Evolutionary conservation across 768 basidiomycete species (phyloP), one percentile per base, ranked within the genome.

Genomic region (Paxillus ammoniavirescens): DNA sequence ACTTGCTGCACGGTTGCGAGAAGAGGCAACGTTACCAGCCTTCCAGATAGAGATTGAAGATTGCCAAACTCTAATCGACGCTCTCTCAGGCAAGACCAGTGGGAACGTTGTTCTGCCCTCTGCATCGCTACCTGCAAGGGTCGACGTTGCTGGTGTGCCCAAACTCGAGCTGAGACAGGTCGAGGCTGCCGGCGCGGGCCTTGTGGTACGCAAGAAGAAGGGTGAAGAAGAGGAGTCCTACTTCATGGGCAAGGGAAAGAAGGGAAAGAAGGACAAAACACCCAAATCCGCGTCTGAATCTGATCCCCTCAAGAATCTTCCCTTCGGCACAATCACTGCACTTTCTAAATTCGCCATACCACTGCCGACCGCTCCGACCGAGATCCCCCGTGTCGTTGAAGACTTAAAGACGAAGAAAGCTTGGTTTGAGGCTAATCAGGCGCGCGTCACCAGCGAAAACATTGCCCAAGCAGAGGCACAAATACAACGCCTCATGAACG

Each of bases 41-140:
- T 98, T 82, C 79, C 91, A 92, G 64, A 79, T 84, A 49, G 84
- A 98, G 68, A 93, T 99, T 63, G 93, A 98, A 75, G 97, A 98
- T 68, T 98, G 94, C 74, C 88, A 91, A 65, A 96, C 89, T 4
- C 83, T 97, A 59, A 87, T 96, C 66, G 89, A 93, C 69, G 84
- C 78, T 65, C 84, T 97, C 72, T 84, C 81, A 15, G 88, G 88
- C 21, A 89, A 86, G 70, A 71, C 73, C 42, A 73, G 73, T 38
- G 79, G 75, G 13, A 72, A 73, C 37, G 72, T 72, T 33, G 69
- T 73, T 12, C 68, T 75, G 58, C 75, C 80, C 53, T 73, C 77
- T n/a, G 65, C 72, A 30, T 68, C 77, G 38, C 52, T 69, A 31
- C 56, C 69, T 8, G 76, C 74, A 60, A 71, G 73, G 49, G 74